A percentile compares a stretch with the other conserved stretches of the same genome.
Conservation (phyloP, 2,329 filamentous ascomycete genomes). For the Colletotrichum orbiculare region DNA sequence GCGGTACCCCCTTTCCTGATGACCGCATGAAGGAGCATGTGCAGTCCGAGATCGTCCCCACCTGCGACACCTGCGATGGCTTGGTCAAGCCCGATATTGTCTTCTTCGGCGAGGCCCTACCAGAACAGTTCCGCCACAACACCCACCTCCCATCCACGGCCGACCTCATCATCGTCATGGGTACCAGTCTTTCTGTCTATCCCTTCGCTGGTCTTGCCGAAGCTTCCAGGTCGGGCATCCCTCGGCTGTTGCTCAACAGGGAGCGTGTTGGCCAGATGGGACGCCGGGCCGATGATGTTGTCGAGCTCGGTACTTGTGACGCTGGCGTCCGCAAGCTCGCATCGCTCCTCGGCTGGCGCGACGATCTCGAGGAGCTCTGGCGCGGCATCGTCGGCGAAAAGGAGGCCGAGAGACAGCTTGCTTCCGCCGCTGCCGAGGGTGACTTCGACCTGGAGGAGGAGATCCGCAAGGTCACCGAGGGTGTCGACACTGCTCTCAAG, state of each 20-base stretch:
- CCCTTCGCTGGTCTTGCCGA: slow-evolving; percentile 87
- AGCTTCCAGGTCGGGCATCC: slow-evolving; percentile 69
- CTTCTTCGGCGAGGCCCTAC: slow-evolving; percentile 84
- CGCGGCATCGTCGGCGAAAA: slow-evolving; percentile 71
- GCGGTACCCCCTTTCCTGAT: slow-evolving; percentile 77
- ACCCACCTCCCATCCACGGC: slow-evolving; percentile 66
- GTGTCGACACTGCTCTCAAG: slow-evolving; percentile 48
- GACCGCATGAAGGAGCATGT: slow-evolving; percentile 80
- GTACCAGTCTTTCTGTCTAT: slow-evolving; percentile 87
- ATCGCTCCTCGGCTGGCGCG: slow-evolving; percentile 82
- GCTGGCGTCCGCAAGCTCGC: slow-evolving; percentile 82
- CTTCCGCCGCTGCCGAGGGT: slow-evolving; percentile 44
- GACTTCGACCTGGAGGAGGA: slow-evolving; percentile 55
- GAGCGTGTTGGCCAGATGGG: slow-evolving; percentile 86
- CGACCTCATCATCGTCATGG: slow-evolving; percentile 86
- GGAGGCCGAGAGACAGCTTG: slow-evolving; percentile 63
- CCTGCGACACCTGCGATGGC: slow-evolving; percentile 77
- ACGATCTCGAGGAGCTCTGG: slow-evolving; percentile 86
- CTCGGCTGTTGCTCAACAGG: slow-evolving; percentile 87
- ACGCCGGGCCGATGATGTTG: slow-evolving; percentile 82
- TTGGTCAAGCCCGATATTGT: slow-evolving; percentile 95
- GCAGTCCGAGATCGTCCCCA: slow-evolving; percentile 73
- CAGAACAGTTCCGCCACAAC: slow-evolving; percentile 49
- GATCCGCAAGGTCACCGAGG: slow-evolving; percentile 52
- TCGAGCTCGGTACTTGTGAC: slow-evolving; percentile 87